Evolutionary conservation across 2,329 filamentous ascomycete genomes (phyloP).

Genomic region (Drechslera avenae): DNA sequence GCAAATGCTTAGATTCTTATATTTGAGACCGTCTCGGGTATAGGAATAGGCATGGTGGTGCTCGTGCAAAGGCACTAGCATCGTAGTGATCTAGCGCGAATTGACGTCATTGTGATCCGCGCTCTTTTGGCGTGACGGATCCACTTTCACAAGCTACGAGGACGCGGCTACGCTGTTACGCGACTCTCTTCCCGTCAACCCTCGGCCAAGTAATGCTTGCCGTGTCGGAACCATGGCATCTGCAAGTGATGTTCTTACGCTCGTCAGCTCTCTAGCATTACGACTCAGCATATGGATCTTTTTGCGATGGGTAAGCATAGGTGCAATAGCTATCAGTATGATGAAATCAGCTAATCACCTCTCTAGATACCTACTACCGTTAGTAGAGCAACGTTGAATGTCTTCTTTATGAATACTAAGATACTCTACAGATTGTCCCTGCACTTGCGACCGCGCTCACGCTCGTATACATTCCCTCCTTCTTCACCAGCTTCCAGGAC

Average conservation of each 20-base stretch:
- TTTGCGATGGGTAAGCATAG: conserved; percentile 62
- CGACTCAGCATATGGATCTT: conserved; percentile 62
- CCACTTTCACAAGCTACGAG: conserved; percentile 13
- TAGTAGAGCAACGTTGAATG: conserved; percentile 14
- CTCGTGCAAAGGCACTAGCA: background rate
- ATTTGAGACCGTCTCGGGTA: too few relatives aligned
- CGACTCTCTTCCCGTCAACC: conserved; percentile 4
- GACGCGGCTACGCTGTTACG: conserved; percentile 15
- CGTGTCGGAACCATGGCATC: conserved; percentile 39
- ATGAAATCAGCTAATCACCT: conserved; percentile 14
- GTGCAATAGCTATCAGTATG: background rate
- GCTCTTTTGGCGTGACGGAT: conserved; percentile 7
- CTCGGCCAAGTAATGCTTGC: conserved; percentile 18
- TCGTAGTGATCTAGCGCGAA: background rate
- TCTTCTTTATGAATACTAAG: too few relatives aligned
- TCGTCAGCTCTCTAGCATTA: conserved; percentile 56
- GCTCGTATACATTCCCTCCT: conserved; percentile 68
- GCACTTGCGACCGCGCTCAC: conserved; percentile 64
- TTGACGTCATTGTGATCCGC: conserved; percentile 15
- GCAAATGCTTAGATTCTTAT: too few relatives aligned
- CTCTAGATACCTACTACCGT: conserved; percentile 41
- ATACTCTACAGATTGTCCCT: conserved; percentile 44
- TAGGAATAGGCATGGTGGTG: background rate
- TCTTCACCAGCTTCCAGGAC: conserved; percentile 63
- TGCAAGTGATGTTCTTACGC: conserved; percentile 42